Base-by-base conservation (phyloP, 2,329 filamentous ascomycete species). In the Ceratocystis harringtonii region DNA sequence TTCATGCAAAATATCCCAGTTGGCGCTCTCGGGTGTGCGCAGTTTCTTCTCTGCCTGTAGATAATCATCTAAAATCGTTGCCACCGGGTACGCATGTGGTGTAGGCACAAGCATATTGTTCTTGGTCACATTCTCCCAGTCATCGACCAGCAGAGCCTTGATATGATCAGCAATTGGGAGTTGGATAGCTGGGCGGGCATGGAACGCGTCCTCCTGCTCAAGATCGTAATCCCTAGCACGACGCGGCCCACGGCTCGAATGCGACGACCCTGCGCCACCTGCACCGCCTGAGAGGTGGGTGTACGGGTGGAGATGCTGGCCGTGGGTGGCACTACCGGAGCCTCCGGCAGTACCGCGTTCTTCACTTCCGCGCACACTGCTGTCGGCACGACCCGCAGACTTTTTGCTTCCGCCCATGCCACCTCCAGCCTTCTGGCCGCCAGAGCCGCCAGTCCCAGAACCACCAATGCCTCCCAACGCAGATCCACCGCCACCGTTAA, bases 51-150 rank as follows among this genome's bases (percentile, higher is more conserved):
- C 88, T 71, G 85, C 84, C 0, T 81, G 80, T 65, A 87, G 79
- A 74, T 96, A 99, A 69, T 92, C 88, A 61, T 90, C 81, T 17
- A 99, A 78, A 68, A 99, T 90, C 69, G 84, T 78, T 69, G 82
- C 84, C 67, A 94, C 90, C 0, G 92, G 85, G 63, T 87, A 83
- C 32, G 81, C 79, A 60, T 90, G 86, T 0, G 94, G 94, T 17
- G 99, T 79, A 1, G 89, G 86, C 41, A 96, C 90, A 3, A 97
- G 84, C 72, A 92, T 89, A 70, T 90, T 84, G 73, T 95, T 94
- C 77, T 96, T 97, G 66, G 94, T 99, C 68, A 99, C 86, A 71
- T 96, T 95, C 75, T 99, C 94, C 94, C 94, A 99, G 74, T 99
- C 94, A 73, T 99, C 94, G 25, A 99, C 94, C 2, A 99, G 84